Evolutionary conservation across 108 stramenopile species (phyloP).

Genomic region (Stephanodiscus minutulus): DNA sequence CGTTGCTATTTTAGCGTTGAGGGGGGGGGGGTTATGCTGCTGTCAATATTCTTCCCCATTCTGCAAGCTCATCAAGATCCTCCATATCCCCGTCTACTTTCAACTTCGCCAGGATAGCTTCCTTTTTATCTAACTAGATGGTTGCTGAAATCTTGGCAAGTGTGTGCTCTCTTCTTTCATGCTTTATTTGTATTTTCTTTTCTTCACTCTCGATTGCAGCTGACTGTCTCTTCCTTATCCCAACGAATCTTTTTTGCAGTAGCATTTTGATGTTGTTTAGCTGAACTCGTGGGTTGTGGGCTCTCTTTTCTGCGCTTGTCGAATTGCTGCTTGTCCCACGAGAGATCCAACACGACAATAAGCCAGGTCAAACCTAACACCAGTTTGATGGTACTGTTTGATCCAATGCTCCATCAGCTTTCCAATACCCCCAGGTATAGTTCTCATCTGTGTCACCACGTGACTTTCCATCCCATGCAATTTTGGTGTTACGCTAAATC

Average conservation of each 20-base stretch:
- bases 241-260: background rate
- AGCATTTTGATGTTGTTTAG: background rate
- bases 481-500: slow-evolving; percentile 20
- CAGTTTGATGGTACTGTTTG: slow-evolving; percentile 18
- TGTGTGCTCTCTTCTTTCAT: no score
- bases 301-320: background rate
- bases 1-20: no score
- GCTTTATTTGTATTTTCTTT: no score
- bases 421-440: slow-evolving; percentile 7
- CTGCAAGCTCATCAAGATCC: no score
- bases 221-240: no score
- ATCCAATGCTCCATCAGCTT: slow-evolving; percentile 28
- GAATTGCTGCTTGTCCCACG: background rate
- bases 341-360: slow-evolving; percentile 2
- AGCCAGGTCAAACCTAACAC: slow-evolving; percentile 8
- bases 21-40: no score
- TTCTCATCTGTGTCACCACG: slow-evolving; percentile 15
- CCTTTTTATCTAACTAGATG: no score
- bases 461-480: slow-evolving; percentile 31
- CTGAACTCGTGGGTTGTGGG: background rate
- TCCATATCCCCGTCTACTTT: no score
- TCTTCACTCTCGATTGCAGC: no score
- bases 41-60: background rate
- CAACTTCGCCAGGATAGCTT: no score
- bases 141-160: no score